A percentile compares a stretch with the other conserved stretches of the same genome.
Conservation (phyloP, 495 filamentous ascomycete species). For the Pyronema omphalodes region DNA sequence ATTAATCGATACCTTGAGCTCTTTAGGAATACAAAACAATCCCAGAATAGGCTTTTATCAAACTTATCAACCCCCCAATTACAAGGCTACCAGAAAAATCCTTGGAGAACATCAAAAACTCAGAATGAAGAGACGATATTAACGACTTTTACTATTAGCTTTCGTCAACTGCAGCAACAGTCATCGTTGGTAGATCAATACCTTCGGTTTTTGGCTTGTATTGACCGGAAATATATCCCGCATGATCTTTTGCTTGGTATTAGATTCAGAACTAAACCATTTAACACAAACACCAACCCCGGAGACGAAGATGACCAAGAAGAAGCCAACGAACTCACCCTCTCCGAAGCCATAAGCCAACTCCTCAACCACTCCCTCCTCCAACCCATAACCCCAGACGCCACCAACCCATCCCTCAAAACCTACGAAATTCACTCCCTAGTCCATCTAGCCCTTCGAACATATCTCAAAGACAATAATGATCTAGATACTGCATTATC, state of each 20-base stretch:
- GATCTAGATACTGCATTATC: too few relatives aligned
- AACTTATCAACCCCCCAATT: too few relatives aligned
- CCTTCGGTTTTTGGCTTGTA: slow-evolving; percentile 21
- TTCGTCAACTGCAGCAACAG: slow-evolving; percentile 26
- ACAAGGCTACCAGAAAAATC: too few relatives aligned
- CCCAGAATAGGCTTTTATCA: too few relatives aligned
- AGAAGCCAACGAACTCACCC: too few relatives aligned
- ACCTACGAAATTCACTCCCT: neutral
- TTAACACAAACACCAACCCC: too few relatives aligned
- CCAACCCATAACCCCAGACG: neutral
- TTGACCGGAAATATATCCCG: slow-evolving; percentile 25
- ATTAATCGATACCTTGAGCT: neutral
- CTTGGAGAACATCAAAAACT: too few relatives aligned
- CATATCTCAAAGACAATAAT: too few relatives aligned
- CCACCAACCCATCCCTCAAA: too few relatives aligned
- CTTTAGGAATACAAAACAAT: neutral
- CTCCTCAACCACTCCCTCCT: neutral
- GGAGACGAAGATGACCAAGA: neutral
- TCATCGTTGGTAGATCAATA: slow-evolving; percentile 14
- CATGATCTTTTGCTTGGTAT: slow-evolving; percentile 8
- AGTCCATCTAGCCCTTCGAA: neutral
- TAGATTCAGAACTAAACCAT: too few relatives aligned
- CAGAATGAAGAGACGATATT: slow-evolving; percentile 26
- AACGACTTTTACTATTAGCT: slow-evolving; percentile 32
- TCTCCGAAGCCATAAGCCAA: neutral